Percentiles rank a stretch among this genome's conserved stretches.
Evolutionary conservation across 768 basidiomycete species (phyloP).

Genomic region (Mycena floridula): DNA sequence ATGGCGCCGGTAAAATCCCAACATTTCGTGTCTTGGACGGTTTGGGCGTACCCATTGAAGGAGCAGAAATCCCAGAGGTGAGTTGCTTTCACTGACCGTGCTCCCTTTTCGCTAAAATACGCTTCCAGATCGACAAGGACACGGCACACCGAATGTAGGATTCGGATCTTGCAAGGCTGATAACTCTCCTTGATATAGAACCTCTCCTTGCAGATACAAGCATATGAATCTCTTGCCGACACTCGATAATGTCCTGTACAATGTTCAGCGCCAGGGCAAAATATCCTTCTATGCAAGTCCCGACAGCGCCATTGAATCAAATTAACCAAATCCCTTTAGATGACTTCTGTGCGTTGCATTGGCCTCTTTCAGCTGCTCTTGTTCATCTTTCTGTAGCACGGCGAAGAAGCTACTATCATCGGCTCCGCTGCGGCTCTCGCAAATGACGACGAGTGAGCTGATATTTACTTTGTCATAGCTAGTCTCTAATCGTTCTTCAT

Average conservation of each 20-base stretch:
- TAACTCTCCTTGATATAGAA: conserved; percentile 2
- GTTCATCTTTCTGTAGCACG: conserved; percentile 61
- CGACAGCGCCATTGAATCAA: not conserved
- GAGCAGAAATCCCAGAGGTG: conserved; percentile 73
- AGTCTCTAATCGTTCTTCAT: not conserved
- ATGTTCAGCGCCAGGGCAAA: conserved; percentile 90
- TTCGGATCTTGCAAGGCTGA: not conserved
- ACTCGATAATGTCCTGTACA: conserved; percentile 84
- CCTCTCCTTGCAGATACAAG: conserved; percentile 59
- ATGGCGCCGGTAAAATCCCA: conserved; percentile 60
- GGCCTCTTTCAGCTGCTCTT: conserved; percentile 2
- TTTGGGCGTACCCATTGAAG: conserved; percentile 64
- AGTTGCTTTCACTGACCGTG: conserved; percentile 9
- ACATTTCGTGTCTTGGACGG: conserved; percentile 86
- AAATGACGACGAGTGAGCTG: conserved; percentile 77
- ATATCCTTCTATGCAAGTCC: conserved; percentile 80
- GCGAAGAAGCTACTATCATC: conserved; percentile 87
- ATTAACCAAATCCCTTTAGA: conserved; percentile 33
- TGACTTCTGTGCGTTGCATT: conserved; percentile 69
- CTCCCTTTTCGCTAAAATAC: conserved; percentile 9
- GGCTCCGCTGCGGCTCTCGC: conserved; percentile 86
- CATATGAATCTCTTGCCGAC: conserved; percentile 77
- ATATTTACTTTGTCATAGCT: too few relatives aligned
- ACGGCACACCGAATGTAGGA: conserved; percentile 56
- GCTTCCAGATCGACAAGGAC: conserved; percentile 54